A percentile compares a stretch with the other conserved stretches of the same genome.
These are phyloP conservation scores for Herpetomonas samuelpessoai DNA, from an alignment of 208 protist species.

Conservation along the genomic window DNA sequence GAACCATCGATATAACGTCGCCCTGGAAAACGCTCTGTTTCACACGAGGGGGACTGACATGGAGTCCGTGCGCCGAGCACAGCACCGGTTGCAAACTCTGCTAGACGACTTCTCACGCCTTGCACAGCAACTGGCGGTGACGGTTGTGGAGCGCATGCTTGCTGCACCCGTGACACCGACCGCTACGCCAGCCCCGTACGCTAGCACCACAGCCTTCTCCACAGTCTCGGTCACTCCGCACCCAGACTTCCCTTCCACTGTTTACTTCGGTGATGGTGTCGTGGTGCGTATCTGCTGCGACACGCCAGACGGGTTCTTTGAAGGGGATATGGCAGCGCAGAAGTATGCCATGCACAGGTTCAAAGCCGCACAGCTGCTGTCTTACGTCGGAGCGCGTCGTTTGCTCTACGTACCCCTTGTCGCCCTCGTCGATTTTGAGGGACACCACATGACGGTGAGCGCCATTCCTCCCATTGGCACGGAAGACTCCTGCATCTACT, in stretches of 20 bases:
- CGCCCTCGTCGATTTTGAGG: constrained; percentile 52
- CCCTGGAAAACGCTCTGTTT: constrained; percentile 27
- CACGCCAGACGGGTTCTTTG: constrained; percentile 31
- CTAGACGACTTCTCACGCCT: constrained; percentile 32
- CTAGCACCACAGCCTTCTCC: not conserved
- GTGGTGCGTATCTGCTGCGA: constrained; percentile 53
- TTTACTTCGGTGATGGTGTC: constrained; percentile 44
- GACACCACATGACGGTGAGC: constrained; percentile 45
- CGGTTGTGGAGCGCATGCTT: constrained; percentile 41
- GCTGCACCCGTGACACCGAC: too few species aligned
- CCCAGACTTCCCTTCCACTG: constrained; percentile 12
- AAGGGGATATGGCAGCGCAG: constrained; percentile 38
- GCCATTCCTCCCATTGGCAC: constrained; percentile 43
- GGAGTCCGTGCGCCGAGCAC: constrained; percentile 1
- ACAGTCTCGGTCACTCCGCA: constrained; percentile 12
- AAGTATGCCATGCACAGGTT: constrained; percentile 25
- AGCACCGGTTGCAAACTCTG: constrained; percentile 15
- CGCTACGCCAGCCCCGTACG: too few species aligned
- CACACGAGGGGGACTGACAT: constrained; percentile 1
- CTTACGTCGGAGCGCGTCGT: constrained; percentile 36
- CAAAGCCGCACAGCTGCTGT: constrained; percentile 31
- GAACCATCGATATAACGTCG: constrained; percentile 48
- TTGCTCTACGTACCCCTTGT: constrained; percentile 50
- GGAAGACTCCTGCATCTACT: constrained; percentile 18
- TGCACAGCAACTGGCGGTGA: constrained; percentile 25